These are phyloP conservation scores for Stachybotrys chartarum DNA, from an alignment of 2,329 filamentous ascomycete genomes.

Conservation along the genomic window DNA sequence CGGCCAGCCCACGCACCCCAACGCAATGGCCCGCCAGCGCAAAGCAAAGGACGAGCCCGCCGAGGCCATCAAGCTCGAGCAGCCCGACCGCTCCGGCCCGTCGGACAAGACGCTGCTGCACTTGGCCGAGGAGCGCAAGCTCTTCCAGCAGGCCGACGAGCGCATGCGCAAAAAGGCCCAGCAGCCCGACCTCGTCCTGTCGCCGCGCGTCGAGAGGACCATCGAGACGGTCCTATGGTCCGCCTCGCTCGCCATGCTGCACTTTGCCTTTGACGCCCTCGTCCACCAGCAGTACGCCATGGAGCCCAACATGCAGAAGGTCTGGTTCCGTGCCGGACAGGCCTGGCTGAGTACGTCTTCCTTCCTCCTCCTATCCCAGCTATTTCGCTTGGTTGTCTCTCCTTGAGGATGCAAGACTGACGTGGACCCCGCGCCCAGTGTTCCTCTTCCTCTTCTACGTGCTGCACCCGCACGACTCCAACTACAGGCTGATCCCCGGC, in stretches of 20 bases:
- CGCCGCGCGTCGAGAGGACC: constrained; percentile 40
- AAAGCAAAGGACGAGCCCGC: constrained; percentile 41
- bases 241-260: constrained; percentile 59
- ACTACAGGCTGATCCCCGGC: constrained; percentile 41
- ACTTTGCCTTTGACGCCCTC: constrained; percentile 72
- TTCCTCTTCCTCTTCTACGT: constrained; percentile 49
- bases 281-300: constrained; percentile 74
- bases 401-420: constrained; percentile 1
- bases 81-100: constrained; percentile 60
- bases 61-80: constrained; percentile 51
- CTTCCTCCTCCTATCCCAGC: neutral
- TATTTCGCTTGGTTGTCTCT: neutral
- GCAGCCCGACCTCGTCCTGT: constrained; percentile 25
- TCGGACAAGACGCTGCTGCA: constrained; percentile 64
- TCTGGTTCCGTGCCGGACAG: constrained; percentile 44
- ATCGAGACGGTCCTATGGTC: constrained; percentile 53
- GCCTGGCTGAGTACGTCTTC: constrained; percentile 43
- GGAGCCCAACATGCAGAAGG: constrained; percentile 51
- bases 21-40: constrained; percentile 40
- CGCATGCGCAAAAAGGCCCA: constrained; percentile 14
- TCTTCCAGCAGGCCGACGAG: constrained; percentile 43
- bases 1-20: neutral
- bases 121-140: constrained; percentile 57
- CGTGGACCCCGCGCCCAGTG: constrained; percentile 27
- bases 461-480: constrained; percentile 46